These are phyloP conservation scores for Fusarium sp. DNA, from an alignment of 2,329 filamentous ascomycete genomes.

Conservation along the genomic window DNA sequence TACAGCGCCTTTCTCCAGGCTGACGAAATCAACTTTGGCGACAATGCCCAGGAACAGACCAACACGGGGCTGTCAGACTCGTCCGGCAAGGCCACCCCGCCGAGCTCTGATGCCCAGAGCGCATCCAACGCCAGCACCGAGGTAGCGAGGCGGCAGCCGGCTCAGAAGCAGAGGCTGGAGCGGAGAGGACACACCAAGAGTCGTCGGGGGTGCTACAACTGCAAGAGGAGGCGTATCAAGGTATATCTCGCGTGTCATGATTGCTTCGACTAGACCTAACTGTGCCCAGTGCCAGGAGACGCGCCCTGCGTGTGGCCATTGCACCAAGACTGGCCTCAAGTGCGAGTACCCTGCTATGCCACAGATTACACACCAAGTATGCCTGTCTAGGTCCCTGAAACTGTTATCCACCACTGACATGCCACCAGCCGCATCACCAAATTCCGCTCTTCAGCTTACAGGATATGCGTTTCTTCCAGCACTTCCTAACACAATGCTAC, in stretches of 20 bases:
- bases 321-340: constrained; percentile 69
- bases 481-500: constrained; percentile 71
- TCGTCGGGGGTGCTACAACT: constrained; percentile 74
- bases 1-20: constrained; percentile 53
- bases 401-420: constrained; percentile 3
- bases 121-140: constrained; percentile 36
- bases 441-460: constrained; percentile 70
- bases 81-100: constrained; percentile 47
- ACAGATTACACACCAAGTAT: constrained; percentile 63
- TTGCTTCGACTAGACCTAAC: constrained; percentile 18
- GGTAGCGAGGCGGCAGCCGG: constrained; percentile 23
- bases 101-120: constrained; percentile 44
- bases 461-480: constrained; percentile 77
- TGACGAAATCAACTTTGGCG: constrained; percentile 40
- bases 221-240: constrained; percentile 75
- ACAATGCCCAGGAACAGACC: constrained; percentile 28
- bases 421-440: constrained; percentile 63
- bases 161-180: constrained; percentile 56
- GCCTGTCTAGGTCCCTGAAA: too few relatives aligned
- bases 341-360: constrained; percentile 71
- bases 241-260: constrained; percentile 46
- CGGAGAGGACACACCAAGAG: constrained; percentile 75
- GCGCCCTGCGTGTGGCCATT: constrained; percentile 72
- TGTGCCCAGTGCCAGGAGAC: constrained; percentile 70
- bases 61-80: constrained; percentile 44